Percentiles rank a stretch among this genome's conserved stretches.
phyloP scores from a whole-genome alignment of 768 basidiomycete genomes.

The Auriculariales sp. region DNA sequence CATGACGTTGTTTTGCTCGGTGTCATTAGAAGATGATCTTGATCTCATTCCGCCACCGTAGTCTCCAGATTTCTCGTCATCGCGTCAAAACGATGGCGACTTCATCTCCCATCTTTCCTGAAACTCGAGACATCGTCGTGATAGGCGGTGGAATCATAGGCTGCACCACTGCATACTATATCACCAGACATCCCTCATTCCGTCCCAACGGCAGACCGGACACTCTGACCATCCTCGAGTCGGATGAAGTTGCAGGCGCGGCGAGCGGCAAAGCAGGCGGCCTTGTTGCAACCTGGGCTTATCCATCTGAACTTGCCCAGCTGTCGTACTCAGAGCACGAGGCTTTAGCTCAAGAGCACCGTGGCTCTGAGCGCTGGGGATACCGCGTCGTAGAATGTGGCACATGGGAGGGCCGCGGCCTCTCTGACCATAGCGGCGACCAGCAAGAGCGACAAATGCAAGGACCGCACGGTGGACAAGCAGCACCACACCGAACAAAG shows the following conservation, averaged over 20 bases:
- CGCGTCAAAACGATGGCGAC: too few relatives aligned
- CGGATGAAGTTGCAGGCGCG: conserved; percentile 60
- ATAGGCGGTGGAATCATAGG: conserved; percentile 84
- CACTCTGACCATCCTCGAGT: conserved; percentile 53
- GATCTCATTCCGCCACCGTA: too few relatives aligned
- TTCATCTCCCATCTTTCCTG: too few relatives aligned
- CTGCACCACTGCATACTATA: conserved; percentile 69
- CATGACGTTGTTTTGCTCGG: too few relatives aligned
- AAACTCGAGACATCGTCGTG: conserved; percentile 63
- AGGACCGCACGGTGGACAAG: conserved; percentile 34
- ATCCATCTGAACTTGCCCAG: conserved; percentile 50
- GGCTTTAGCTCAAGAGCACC: conserved; percentile 51
- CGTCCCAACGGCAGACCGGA: conserved; percentile 16
- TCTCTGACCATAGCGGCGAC: conserved; percentile 20
- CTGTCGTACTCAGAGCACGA: conserved; percentile 67
- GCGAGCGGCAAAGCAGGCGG: conserved; percentile 79
- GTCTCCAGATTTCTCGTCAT: too few relatives aligned
- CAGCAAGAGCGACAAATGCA: conserved; percentile 40
- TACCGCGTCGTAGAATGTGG: conserved; percentile 66
- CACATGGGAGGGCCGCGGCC: conserved; percentile 55
- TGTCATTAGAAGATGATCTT: too few relatives aligned
- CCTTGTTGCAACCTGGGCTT: conserved; percentile 77
- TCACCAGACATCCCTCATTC: conserved; percentile 42
- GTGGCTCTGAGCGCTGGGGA: conserved; percentile 64
- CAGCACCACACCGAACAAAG: conserved; percentile 6